These are phyloP conservation scores for Peziza echinospora DNA, from an alignment of 495 filamentous ascomycete species.

Conservation along the genomic window DNA sequence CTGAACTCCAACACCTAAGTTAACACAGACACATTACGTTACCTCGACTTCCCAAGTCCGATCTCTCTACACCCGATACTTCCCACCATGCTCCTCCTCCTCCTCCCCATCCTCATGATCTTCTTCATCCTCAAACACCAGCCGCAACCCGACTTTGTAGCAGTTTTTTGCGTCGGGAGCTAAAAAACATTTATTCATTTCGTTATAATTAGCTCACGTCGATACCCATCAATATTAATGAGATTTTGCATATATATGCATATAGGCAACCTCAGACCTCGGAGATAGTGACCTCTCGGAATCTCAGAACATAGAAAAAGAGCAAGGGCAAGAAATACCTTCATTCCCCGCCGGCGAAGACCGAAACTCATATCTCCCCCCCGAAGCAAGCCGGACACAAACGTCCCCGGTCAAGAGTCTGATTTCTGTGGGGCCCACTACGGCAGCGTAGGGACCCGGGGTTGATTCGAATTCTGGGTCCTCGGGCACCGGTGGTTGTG, in stretches of 20 bases:
- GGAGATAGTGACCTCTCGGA: no score
- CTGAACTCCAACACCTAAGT: no score
- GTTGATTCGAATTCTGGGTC: no score
- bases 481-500: no score
- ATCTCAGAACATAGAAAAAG: background rate
- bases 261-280: no score
- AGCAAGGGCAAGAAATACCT: background rate
- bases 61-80: no score
- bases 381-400: slow-evolving; percentile 15
- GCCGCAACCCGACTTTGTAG: background rate
- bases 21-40: no score
- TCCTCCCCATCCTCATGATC: no score
- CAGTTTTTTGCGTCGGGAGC: background rate
- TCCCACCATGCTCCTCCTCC: no score
- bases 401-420: slow-evolving; percentile 10
- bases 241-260: no score
- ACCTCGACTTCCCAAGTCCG: no score
- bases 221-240: no score
- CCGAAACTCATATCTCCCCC: slow-evolving; percentile 15
- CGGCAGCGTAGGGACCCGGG: slow-evolving; percentile 25
- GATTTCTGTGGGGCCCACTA: slow-evolving; percentile 22
- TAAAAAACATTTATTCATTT: background rate
- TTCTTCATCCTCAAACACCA: background rate
- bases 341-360: slow-evolving; percentile 4
- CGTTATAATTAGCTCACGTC: background rate